Evolutionary conservation across 148 eudicot species (phyloP).

Genomic region (Amaranthus palmeri): DNA sequence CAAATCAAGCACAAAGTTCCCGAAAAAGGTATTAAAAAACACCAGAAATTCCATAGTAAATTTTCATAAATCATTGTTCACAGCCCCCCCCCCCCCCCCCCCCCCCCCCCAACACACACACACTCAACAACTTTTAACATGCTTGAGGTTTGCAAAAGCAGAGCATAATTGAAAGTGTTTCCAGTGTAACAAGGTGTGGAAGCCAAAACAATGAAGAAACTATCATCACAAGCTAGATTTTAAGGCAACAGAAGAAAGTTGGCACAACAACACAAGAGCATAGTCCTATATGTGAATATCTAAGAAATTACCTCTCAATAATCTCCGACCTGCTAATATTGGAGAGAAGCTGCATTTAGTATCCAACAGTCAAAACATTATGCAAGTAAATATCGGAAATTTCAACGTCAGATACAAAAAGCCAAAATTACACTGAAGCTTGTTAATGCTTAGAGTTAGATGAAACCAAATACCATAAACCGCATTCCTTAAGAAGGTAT

Average conservation of each 20-base stretch:
- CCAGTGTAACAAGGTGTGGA: background rate
- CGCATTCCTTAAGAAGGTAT: background rate
- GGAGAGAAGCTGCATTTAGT: conserved; percentile 60
- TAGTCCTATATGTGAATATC: background rate
- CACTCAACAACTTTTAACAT: background rate
- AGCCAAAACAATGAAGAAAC: background rate
- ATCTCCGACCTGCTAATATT: conserved; percentile 66
- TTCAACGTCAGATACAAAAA: background rate
- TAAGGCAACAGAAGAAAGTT: background rate
- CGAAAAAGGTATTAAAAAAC: too few species aligned
- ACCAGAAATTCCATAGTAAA: too few species aligned
- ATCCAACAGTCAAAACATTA: background rate
- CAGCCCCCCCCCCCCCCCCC: too few species aligned
- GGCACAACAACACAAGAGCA: background rate
- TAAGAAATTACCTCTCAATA: conserved; percentile 61
- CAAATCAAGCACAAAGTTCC: too few species aligned
- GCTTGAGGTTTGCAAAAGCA: conserved; percentile 1
- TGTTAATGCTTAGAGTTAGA: background rate
- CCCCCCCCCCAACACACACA: background rate
- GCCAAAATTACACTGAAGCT: background rate
- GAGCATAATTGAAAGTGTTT: background rate
- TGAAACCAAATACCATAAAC: background rate
- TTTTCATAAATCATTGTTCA: too few species aligned
- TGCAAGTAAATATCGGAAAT: too few species aligned
- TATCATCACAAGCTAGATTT: background rate